Percentiles rank a stretch among this genome's conserved stretches.
These are phyloP conservation scores for Adiantum capillusveneris DNA, from an alignment of 75 land plant genomes.

Conservation along the genomic window DNA sequence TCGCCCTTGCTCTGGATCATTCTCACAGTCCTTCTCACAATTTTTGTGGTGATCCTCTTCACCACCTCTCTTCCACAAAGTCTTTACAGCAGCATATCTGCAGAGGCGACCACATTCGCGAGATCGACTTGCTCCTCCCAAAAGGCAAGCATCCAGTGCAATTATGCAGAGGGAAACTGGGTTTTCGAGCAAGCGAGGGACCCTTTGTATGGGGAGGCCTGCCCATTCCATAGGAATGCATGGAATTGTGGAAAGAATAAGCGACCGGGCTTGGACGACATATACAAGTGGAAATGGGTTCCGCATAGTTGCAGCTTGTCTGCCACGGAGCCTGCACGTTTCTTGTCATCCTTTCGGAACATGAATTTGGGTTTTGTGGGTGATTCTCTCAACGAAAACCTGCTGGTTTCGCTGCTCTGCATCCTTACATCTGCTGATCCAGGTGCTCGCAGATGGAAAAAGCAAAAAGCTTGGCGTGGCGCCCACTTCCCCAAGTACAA, in stretches of 20 bases:
- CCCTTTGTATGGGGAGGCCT: slow-evolving; percentile 47
- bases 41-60: no score
- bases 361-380: slow-evolving; percentile 80
- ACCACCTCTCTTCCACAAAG: no score
- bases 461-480: slow-evolving; percentile 88
- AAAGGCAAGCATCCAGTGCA: no score
- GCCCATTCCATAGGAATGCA: slow-evolving; percentile 86
- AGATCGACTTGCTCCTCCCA: no score
- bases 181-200: slow-evolving; percentile 17
- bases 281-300: slow-evolving; percentile 76
- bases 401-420: slow-evolving; percentile 75
- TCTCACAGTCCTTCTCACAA: no score
- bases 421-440: slow-evolving; percentile 50
- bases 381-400: slow-evolving; percentile 93
- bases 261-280: slow-evolving; percentile 45
- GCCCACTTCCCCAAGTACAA: slow-evolving; percentile 79
- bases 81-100: no score
- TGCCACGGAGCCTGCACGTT: slow-evolving; percentile 42
- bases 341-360: slow-evolving; percentile 48
- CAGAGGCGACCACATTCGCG: no score
- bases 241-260: slow-evolving; percentile 87
- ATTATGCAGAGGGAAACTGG: slow-evolving; percentile 43
- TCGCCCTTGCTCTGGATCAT: no score
- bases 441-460: slow-evolving; percentile 79
- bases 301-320: slow-evolving; percentile 43